Evolutionary conservation across 192 early-diverging fungal species (phyloP).

Genomic region (Backusella macrospora): DNA sequence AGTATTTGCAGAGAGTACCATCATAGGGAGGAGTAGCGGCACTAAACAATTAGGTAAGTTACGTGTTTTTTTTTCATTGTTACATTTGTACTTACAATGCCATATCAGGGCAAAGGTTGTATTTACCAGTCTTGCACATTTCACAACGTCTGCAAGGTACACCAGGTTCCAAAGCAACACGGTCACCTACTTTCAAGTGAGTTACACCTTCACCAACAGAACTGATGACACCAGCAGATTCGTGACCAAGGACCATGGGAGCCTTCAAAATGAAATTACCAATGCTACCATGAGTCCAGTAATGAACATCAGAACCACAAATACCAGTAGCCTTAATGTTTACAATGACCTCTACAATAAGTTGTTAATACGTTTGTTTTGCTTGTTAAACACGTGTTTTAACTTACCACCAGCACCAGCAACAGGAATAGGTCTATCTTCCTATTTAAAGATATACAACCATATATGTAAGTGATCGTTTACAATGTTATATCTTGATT

Average conservation of each 20-base stretch:
- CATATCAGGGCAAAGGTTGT: conserved; percentile 50
- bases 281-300: conserved; percentile 45
- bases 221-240: conserved; percentile 44
- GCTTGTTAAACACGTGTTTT: not conserved
- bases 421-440: conserved; percentile 35
- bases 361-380: not conserved
- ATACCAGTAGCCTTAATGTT: conserved; percentile 50
- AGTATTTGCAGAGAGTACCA: conserved; percentile 49
- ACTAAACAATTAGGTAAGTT: conserved; percentile 18
- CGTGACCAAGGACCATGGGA: conserved; percentile 52
- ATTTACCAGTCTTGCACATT: conserved; percentile 40
- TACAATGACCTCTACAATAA: conserved; percentile 40
- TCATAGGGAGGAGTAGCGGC: conserved; percentile 50
- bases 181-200: conserved; percentile 48
- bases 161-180: conserved; percentile 49
- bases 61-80: not conserved
- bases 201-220: conserved; percentile 42
- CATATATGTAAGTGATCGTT: not conserved
- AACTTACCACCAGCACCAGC: conserved; percentile 34
- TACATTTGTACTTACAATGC: conserved; percentile 36
- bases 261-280: conserved; percentile 36
- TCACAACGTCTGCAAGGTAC: conserved; percentile 42
- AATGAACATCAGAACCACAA: conserved; percentile 52
- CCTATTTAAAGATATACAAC: conserved; percentile 18
- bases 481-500: not conserved